Percentiles rank a stretch among this genome's conserved stretches.
Evolutionary conservation across 352 stramenopile species (phyloP).

Genomic region (Phytophthora boehmeriae): DNA sequence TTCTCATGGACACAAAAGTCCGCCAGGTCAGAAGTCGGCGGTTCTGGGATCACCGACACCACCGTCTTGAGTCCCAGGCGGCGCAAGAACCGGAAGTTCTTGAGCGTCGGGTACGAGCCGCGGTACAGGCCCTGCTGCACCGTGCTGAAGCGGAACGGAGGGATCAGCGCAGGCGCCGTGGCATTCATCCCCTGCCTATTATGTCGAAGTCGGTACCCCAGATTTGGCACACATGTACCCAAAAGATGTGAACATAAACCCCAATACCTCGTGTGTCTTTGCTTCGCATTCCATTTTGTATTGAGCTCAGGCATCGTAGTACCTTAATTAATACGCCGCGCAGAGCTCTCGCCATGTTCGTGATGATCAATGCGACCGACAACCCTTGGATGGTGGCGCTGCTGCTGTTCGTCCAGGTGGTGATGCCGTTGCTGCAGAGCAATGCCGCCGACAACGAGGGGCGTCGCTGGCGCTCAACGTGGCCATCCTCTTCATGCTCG

Average conservation of each 20-base stretch:
- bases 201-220: too few species aligned
- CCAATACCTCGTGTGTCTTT: neutral
- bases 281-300: constrained; percentile 8
- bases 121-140: constrained; percentile 85
- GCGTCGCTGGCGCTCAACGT: constrained; percentile 57
- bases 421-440: constrained; percentile 78
- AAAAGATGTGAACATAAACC: constrained; percentile 16
- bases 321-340: neutral
- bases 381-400: constrained; percentile 84
- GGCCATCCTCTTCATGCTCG: constrained; percentile 60
- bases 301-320: neutral
- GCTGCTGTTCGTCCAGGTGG: constrained; percentile 78
- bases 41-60: constrained; percentile 82
- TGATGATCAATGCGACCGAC: constrained; percentile 79
- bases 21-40: constrained; percentile 73
- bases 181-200: constrained; percentile 34
- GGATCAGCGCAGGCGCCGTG: constrained; percentile 74
- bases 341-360: constrained; percentile 53
- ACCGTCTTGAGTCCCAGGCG: constrained; percentile 78
- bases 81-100: constrained; percentile 86
- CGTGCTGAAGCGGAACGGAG: constrained; percentile 87
- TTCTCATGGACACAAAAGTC: constrained; percentile 76
- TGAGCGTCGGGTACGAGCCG: constrained; percentile 84
- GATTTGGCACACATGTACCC: constrained; percentile 23
- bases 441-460: constrained; percentile 60